Conservation (phyloP, 805 yeast genomes). For the Candida khao-thaluensis region DNA sequence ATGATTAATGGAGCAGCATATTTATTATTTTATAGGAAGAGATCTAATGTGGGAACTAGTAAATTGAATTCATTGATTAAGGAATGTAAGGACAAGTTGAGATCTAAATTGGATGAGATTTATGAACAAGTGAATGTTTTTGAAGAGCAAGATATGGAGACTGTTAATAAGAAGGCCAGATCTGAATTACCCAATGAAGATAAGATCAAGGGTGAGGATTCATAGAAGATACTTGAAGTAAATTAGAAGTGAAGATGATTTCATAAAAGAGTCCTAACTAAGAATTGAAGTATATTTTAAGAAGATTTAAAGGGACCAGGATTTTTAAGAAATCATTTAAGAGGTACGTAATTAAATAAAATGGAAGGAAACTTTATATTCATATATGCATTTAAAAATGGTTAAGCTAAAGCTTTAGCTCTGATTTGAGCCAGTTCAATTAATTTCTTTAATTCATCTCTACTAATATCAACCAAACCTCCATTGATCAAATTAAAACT, state of each 20-base stretch:
- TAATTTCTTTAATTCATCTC: conserved; percentile 47
- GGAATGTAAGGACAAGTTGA: conserved; percentile 31
- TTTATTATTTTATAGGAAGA: conserved; percentile 73
- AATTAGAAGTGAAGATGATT: too few species aligned
- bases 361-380: too few species aligned
- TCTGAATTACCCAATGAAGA: too few species aligned
- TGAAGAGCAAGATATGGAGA: conserved; percentile 11
- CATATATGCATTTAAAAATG: too few species aligned
- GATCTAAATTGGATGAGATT: conserved; percentile 9
- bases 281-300: too few species aligned
- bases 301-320: too few species aligned
- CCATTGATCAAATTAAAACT: conserved; percentile 49
- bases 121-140: conserved; percentile 9
- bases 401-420: too few species aligned
- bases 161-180: conserved; percentile 3
- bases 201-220: too few species aligned
- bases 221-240: too few species aligned
- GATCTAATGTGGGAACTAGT: conserved; percentile 50
- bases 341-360: too few species aligned
- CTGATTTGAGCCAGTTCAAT: conserved; percentile 49
- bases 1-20: conserved; percentile 80
- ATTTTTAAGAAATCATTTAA: too few species aligned
- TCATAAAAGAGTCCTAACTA: too few species aligned
- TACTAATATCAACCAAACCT: conserved; percentile 41
- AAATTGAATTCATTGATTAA: conserved; percentile 40